Evolutionary conservation across 2,329 filamentous ascomycete genomes (phyloP), one percentile per base, ranked within the genome.

Genomic region (Trematosphaeria pertusa): DNA sequence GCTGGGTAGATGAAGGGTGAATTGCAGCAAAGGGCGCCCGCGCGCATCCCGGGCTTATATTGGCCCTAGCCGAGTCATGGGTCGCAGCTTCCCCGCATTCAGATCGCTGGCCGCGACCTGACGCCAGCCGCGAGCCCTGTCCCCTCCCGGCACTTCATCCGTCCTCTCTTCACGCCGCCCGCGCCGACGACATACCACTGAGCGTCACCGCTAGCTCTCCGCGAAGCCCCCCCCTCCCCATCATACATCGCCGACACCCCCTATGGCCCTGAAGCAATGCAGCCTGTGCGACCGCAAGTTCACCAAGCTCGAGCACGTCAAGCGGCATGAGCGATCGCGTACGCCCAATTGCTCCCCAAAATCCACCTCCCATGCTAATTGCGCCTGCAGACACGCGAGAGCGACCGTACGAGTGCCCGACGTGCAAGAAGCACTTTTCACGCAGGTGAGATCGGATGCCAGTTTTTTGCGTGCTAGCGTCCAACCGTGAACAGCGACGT

Each of bases 321-420:
- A 81, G 61, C 74, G 79, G 32, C 79, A 82, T 63, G 78, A 81
- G 59, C 73, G 79, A 59, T 81, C 79, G 46, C 79, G 79, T 81
- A 69, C 60, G 78, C 71, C 22, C 44, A 44, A 37, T 40, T 50
- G 40, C 22, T 35, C 41, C 15, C 31, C 22, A 28, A 28, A 28
- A 28, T 37, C 24, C 19, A 32, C 40, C 26, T 46, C 55, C n/a
- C 17, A 26, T 21, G 56, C 63, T 70, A 40, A 71, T 46, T 42
- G 14, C 20, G 17, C 24, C 31, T 19, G 4, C 47, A 81, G 79
- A 82, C 61, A 82, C 79, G 18, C 75, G 79, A 45, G 79, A 81
- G 65, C 76, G 78, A 39, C 79, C 79, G 1, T 81, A 81, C 54
- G 75, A 79, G 58, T 82, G 79, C 56, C 74, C 70, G 48, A 74